These are phyloP conservation scores for Diophrys sp. DNA, from an alignment of 73 alveolate species.

Conservation along the genomic window DNA sequence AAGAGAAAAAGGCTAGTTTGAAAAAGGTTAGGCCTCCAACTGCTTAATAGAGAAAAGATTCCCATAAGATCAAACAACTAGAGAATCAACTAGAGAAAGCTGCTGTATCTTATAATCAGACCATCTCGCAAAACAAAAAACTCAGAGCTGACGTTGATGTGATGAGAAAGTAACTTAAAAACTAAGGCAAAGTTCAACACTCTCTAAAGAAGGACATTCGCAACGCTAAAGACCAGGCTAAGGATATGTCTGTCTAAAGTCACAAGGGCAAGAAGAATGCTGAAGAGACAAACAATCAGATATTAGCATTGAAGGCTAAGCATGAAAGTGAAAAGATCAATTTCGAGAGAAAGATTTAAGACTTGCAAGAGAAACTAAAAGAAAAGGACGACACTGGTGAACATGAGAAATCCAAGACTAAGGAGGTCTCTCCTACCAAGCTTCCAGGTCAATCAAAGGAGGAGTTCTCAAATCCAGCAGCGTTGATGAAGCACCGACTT, in stretches of 20 bases:
- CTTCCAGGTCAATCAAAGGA: conserved; percentile 9
- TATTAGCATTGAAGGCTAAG: conserved; percentile 65
- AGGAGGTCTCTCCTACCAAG: conserved; percentile 36
- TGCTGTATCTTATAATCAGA: conserved; percentile 66
- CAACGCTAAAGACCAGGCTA: conserved; percentile 38
- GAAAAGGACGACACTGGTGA: conserved; percentile 62
- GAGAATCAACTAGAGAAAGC: conserved; percentile 79
- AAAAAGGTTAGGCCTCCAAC: conserved; percentile 61
- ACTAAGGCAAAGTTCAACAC: conserved; percentile 33
- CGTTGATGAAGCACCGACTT: conserved; percentile 44
- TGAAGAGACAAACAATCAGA: conserved; percentile 62
- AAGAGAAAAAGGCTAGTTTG: conserved; percentile 47
- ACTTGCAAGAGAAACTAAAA: conserved; percentile 47
- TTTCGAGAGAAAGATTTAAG: conserved; percentile 58
- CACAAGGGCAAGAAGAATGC: conserved; percentile 40
- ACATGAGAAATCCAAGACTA: conserved; percentile 34
- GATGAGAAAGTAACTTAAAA: conserved; percentile 67
- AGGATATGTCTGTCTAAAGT: conserved; percentile 22
- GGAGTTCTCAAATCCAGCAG: conserved; percentile 66
- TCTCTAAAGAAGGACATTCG: conserved; percentile 43
- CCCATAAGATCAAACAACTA: conserved; percentile 70
- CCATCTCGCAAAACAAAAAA: conserved; percentile 61
- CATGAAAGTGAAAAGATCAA: conserved; percentile 56
- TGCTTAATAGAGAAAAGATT: conserved; percentile 49
- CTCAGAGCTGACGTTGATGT: conserved; percentile 70